Evolutionary conservation across 345 rosid species (phyloP), one percentile per base, ranked within the genome.

Genomic region (Psidium friedrichsthalianum): DNA sequence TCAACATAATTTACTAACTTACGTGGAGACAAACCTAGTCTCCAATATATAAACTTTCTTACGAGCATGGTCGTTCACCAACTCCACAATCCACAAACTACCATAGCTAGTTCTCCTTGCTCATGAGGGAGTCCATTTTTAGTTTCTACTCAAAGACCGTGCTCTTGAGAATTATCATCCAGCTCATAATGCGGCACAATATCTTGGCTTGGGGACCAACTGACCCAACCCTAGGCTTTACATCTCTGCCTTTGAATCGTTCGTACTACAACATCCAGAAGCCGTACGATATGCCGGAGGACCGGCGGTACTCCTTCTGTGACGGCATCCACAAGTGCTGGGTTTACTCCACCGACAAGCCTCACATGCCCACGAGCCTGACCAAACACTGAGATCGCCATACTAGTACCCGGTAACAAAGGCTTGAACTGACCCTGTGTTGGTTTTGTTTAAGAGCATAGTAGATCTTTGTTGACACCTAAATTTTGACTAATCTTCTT

Each of bases 351-450:
- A 83, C 86, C 0, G 91, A 91, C 85, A 88, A 88, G 11, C 90
- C 91, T 61, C 90, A 85, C 25, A 27, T n/a, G 84, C 42, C 47
- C 40, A 52, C 36, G 49, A 87, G 88, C 82, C 22, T 32, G 5
- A 91, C 91, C 5, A 24, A 51, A 6, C 91, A 86, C 89, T 1
- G 89, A 88, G 86, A 89, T 90, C 22, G 58, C 56, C n/a, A n/a
- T n/a, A n/a, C n/a, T n/a, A n/a, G n/a, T n/a, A n/a, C n/a, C n/a
- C n/a, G n/a, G n/a, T n/a, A n/a, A n/a, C n/a, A n/a, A n/a, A n/a
- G n/a, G n/a, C n/a, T n/a, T n/a, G n/a, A n/a, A n/a, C n/a, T n/a
- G n/a, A n/a, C n/a, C n/a, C n/a, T n/a, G n/a, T n/a, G n/a, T n/a
- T n/a, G n/a, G n/a, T n/a, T n/a, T n/a, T n/a, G n/a, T n/a, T n/a